Base-by-base conservation (phyloP, 2,329 filamentous ascomycete species). In the Fusarium sp. region DNA sequence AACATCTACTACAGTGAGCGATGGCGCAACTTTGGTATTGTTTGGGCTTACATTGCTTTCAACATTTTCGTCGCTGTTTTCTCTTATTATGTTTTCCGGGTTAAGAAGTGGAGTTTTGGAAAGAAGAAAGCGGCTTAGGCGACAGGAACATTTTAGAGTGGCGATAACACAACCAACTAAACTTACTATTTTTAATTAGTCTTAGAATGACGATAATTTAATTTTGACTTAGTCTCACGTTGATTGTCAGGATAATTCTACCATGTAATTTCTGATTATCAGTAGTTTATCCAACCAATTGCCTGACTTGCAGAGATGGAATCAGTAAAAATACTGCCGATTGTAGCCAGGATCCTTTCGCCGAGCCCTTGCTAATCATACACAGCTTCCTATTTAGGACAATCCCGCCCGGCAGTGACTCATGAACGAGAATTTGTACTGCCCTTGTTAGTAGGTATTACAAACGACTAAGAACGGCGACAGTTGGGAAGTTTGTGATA, bases 61-160 rank as follows among this genome's bases (percentile, higher is more conserved):
- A 71, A 71, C 9, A 69, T 71, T 20, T 66, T 49, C 8, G 40
- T 53, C 48, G 53, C 62, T 24, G 69, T 71, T 20, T 22, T 31
- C 3, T 44, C 66, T 15, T 71, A 71, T 7, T 71, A 71, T 33
- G 22, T 69, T 5, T 71, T 71, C 45, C 45, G 68, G 6, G 67
- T 72, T 1, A 72, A 68, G 58, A 72, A 71, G 31, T 70, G 68
- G 68, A 69, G 53, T 24, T 33, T 68, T 8, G 65, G 65, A 34
- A 68, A 68, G 60, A 69, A 65, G 49, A 68, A 69, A 42, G 58
- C 50, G 66, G 65, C 36, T 15, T 68, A 22, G 57, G 6, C 15
- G 13, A 18, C 17, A 8, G 7, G 14, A 4, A 31, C 6, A 15
- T 8, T 17, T 39, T 28, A 28, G 22, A 39, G 15, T 22, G 28